These are phyloP conservation scores for Zymoseptoria tritici DNA, from an alignment of 2,329 filamentous ascomycete species.

Conservation along the genomic window DNA sequence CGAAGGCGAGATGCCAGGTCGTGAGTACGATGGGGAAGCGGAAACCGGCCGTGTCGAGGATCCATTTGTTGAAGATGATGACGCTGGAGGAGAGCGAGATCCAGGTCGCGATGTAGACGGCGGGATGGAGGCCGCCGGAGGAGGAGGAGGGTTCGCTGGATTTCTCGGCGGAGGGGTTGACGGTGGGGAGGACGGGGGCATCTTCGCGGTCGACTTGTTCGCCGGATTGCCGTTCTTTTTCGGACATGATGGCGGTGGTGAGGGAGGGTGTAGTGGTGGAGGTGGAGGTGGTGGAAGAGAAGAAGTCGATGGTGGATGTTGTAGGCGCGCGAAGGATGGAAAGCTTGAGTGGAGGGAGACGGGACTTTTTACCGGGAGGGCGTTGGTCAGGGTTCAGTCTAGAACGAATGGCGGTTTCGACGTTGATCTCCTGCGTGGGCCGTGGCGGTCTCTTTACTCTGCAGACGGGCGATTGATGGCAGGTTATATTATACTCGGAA, in stretches of 20 bases:
- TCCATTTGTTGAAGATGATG: constrained; percentile 99
- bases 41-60: constrained; percentile 79
- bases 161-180: constrained; percentile 71
- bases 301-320: neutral
- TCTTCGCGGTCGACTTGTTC: constrained; percentile 56
- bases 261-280: neutral
- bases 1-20: constrained; percentile 91
- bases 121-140: constrained; percentile 58
- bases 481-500: too few species aligned
- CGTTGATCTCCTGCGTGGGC: neutral
- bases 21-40: constrained; percentile 70
- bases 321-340: neutral
- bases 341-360: neutral
- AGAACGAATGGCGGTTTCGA: neutral
- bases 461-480: too few species aligned
- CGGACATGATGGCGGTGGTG: constrained; percentile 57
- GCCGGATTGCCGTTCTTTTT: constrained; percentile 78
- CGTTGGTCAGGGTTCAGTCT: neutral
- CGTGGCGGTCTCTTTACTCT: too few species aligned
- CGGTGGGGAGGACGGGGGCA: constrained; percentile 64
- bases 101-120: constrained; percentile 83
- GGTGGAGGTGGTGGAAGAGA: neutral
- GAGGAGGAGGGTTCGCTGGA: constrained; percentile 44
- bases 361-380: neutral
- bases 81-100: constrained; percentile 87